Conservation (phyloP, 73 alveolate genomes). For the Paramecium primaurelia region DNA sequence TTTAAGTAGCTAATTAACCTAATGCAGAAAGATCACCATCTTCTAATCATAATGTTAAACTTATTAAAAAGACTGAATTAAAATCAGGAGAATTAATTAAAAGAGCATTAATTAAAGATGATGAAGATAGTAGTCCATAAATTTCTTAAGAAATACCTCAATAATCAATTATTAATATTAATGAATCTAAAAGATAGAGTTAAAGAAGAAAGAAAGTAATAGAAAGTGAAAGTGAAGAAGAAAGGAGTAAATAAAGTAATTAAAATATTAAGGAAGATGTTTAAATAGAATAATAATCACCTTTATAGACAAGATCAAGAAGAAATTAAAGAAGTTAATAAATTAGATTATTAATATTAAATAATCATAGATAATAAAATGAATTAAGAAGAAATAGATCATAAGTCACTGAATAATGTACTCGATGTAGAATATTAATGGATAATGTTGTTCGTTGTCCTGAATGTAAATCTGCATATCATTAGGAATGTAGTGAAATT, state of each 20-base stretch:
- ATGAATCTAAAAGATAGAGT: background rate
- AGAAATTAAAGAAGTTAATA: background rate
- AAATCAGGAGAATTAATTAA: background rate
- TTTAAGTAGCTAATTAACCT: background rate
- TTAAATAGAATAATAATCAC: background rate
- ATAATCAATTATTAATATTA: background rate
- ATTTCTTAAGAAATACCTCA: background rate
- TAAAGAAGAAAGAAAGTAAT: background rate
- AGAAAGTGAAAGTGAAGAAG: background rate
- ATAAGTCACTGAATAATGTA: background rate
- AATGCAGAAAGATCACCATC: background rate
- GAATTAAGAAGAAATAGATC: background rate
- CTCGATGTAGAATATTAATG: background rate
- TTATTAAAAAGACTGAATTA: background rate
- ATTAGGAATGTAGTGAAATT: slow-evolving; percentile 6
- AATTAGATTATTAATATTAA: background rate
- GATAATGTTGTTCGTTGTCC: background rate
- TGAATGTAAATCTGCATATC: slow-evolving; percentile 4
- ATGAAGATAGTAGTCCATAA: slow-evolving; percentile 11
- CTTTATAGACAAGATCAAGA: background rate
- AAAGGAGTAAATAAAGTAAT: background rate
- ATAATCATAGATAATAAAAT: slow-evolving; percentile 10
- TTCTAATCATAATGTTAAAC: background rate
- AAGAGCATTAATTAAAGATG: background rate
- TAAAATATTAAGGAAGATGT: background rate